phyloP scores from a whole-genome alignment of 306 rosid species.

The Gynostemma pentaphyllum region DNA sequence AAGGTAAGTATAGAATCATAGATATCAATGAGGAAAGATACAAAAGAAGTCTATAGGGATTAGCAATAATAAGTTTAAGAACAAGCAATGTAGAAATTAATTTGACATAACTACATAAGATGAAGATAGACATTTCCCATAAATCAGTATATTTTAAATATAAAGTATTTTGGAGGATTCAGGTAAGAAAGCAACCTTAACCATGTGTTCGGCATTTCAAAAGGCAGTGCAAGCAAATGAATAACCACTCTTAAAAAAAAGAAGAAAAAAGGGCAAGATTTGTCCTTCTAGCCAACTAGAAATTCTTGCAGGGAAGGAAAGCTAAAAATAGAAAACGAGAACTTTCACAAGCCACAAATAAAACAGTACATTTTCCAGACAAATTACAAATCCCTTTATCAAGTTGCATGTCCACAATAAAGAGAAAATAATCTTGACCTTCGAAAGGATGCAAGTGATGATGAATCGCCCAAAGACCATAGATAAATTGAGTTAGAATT shows the following conservation, averaged over 20 bases:
- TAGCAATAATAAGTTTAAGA: neutral
- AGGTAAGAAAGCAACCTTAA: neutral
- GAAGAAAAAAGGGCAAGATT: neutral
- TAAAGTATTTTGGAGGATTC: neutral
- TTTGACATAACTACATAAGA: neutral
- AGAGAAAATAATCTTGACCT: neutral
- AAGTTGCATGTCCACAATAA: neutral
- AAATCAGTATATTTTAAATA: neutral
- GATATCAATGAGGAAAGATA: neutral
- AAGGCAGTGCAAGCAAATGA: neutral
- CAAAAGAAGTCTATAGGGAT: neutral
- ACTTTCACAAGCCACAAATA: neutral
- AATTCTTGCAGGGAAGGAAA: neutral
- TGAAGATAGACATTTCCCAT: neutral
- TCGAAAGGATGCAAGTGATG: neutral
- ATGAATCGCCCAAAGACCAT: neutral
- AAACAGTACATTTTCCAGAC: neutral
- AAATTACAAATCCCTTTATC: neutral
- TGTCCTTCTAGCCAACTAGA: neutral
- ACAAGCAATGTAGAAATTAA: neutral
- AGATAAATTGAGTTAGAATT: neutral
- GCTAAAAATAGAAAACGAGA: neutral
- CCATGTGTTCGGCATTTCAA: neutral
- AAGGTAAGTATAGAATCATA: neutral
- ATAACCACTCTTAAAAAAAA: neutral